Base-by-base conservation (phyloP, 768 basidiomycete genomes). In the Scleroderma bovista region DNA sequence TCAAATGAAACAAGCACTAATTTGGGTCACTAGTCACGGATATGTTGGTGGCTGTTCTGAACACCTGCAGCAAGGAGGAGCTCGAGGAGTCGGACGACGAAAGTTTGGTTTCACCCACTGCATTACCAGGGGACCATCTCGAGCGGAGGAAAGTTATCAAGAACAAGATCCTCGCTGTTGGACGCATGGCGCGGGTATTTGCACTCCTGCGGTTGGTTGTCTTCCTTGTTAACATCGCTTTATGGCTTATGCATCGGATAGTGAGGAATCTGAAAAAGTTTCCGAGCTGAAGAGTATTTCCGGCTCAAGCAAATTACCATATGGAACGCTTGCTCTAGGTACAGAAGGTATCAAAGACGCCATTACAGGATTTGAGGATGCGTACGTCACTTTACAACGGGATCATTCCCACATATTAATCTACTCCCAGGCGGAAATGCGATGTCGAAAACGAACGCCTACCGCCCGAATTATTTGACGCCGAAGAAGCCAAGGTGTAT, bases 361-460 rank as follows among this genome's bases (percentile, higher is more conserved):
- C 31, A 98, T 98, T 57, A 84, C 80, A 50, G 86, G 86, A 52
- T 99, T 97, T 68, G 89, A 91, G 15, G 95, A 97, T 64, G 96
- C 96, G 92, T 94, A 72, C 56, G 93, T 86, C 4, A 31, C 39
- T 33, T 34, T 38, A 39, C 46, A 8, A 32, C 36, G 13, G 2
- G 3, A 0, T 36, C 3, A 4, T n/a, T 45, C 3, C 9, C n/a
- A 16, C 12, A 19, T 29, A 4, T 17, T 26, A 40, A 29, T 20
- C 17, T n/a, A 15, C n/a, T 38, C n/a, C 1, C 13, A 94, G 93
- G 37, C 92, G 93, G 53, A 94, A 93, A 72, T 92, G 89, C 39
- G 96, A 98, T 74, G 97, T 98, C 57, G 95, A 98, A 71, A 98
- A 98, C 70, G 96, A 99, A 69, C 86, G 93, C 31, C 75, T 98